Percentiles rank a stretch among this genome's conserved stretches.
Conservation (phyloP, 2,329 filamentous ascomycete species). For the Bisporella sp. region DNA sequence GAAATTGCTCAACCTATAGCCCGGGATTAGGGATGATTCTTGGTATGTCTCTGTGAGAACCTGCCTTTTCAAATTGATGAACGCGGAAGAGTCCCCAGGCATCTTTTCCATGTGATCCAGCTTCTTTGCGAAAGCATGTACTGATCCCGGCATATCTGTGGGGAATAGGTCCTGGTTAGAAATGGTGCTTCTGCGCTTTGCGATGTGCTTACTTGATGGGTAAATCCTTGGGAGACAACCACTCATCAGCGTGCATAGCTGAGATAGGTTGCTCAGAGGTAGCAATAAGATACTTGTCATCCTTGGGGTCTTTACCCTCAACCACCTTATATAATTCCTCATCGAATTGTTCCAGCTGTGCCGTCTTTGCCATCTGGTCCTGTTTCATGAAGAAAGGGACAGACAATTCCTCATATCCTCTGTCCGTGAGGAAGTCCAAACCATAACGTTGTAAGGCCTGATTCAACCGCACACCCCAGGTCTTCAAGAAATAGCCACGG, state of each 20-base stretch:
- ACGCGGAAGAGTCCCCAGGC: conserved; percentile 98
- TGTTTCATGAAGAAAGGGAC: conserved; percentile 92
- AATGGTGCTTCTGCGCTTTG: not conserved
- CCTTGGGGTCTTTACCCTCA: conserved; percentile 68
- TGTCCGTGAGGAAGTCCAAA: conserved; percentile 75
- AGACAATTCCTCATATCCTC: conserved; percentile 76
- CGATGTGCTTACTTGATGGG: conserved; percentile 63
- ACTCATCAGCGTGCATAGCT: conserved; percentile 87
- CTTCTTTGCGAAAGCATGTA: conserved; percentile 94
- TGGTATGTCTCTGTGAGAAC: not conserved
- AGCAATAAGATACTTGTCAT: conserved; percentile 74
- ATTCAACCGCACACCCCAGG: conserved; percentile 87
- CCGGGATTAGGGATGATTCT: conserved; percentile 22
- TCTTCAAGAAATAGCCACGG: conserved; percentile 84
- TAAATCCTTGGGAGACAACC: conserved; percentile 76
- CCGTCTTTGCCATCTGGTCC: conserved; percentile 96
- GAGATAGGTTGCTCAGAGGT: conserved; percentile 95
- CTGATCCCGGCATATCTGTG: conserved; percentile 75
- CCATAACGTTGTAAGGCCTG: conserved; percentile 94
- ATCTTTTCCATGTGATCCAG: conserved; percentile 83
- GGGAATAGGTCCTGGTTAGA: not conserved
- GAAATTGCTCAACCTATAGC: conserved; percentile 65
- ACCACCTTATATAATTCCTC: conserved; percentile 98
- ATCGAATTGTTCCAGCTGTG: conserved; percentile 94
- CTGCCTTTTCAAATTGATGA: conserved; percentile 91